These are phyloP conservation scores for Solanum virginianum DNA, from an alignment of 257 asterid species.

Conservation along the genomic window DNA sequence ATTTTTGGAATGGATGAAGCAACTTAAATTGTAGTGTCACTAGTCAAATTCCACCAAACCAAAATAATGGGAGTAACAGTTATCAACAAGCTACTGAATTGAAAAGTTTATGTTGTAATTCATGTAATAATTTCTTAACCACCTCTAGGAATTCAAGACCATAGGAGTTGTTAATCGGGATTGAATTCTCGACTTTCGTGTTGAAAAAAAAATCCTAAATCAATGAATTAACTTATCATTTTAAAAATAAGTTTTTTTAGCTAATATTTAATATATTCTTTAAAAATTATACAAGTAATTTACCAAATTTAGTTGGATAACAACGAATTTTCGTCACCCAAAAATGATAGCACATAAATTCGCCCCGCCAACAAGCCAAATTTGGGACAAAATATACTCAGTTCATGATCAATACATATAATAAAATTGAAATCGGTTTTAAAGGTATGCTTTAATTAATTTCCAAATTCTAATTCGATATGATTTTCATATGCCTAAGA, in stretches of 20 bases:
- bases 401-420: background rate
- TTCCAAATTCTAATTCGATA: background rate
- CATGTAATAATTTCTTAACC: background rate
- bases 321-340: too few species aligned
- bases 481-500: background rate
- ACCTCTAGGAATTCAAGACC: too few species aligned
- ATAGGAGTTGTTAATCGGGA: too few species aligned
- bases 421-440: background rate
- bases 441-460: background rate
- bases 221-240: too few species aligned
- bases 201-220: too few species aligned
- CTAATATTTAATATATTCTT: too few species aligned
- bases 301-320: too few species aligned
- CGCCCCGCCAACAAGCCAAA: background rate
- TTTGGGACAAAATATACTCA: background rate
- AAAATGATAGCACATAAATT: too few species aligned
- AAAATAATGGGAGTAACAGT: background rate
- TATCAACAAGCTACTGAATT: background rate
- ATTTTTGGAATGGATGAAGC: too few species aligned
- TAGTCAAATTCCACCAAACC: background rate
- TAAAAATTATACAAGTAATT: too few species aligned
- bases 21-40: background rate
- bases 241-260: rapidly evolving
- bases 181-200: too few species aligned
- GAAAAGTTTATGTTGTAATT: background rate